Percentiles rank a stretch among this genome's conserved stretches.
These are phyloP conservation scores for Sporothrix schenckii DNA, from an alignment of 2,329 filamentous ascomycete species.

Conservation along the genomic window DNA sequence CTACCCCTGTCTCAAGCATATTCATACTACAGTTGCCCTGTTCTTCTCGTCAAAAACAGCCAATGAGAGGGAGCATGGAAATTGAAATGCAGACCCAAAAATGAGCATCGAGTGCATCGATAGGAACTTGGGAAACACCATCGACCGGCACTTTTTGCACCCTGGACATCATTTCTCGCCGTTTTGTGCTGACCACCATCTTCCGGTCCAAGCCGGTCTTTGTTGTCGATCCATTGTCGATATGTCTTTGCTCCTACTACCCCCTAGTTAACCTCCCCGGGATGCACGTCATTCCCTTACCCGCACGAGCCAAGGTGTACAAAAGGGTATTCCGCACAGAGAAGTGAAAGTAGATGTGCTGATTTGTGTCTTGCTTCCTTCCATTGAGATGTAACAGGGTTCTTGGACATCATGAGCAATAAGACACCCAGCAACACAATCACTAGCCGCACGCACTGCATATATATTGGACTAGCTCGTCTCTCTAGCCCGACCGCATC, in stretches of 20 bases:
- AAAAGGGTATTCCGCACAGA: not conserved
- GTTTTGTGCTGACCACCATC: not conserved
- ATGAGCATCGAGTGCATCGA: not conserved
- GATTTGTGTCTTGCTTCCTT: not conserved
- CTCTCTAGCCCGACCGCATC: not conserved
- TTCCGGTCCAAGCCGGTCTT: not conserved
- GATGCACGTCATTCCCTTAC: conserved; percentile 11
- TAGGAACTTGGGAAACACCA: conserved; percentile 6
- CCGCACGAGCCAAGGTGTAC: not conserved
- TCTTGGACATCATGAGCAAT: not conserved
- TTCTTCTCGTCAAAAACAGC: conserved; percentile 4
- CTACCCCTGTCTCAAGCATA: not conserved
- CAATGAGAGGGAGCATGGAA: not conserved
- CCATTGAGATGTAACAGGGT: not conserved
- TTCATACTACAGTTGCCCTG: not conserved
- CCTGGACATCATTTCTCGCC: not conserved
- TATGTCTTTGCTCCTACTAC: not conserved
- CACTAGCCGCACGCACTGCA: conserved; percentile 19
- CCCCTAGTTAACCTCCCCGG: not conserved
- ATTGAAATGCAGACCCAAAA: not conserved
- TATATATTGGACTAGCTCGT: conserved; percentile 5
- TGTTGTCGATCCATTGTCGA: not conserved
- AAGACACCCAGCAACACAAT: not conserved
- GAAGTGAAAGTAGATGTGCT: not conserved
- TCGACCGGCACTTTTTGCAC: conserved; percentile 19